These are phyloP conservation scores for Cicer cuneatum DNA, from an alignment of 306 rosid species.

Conservation along the genomic window DNA sequence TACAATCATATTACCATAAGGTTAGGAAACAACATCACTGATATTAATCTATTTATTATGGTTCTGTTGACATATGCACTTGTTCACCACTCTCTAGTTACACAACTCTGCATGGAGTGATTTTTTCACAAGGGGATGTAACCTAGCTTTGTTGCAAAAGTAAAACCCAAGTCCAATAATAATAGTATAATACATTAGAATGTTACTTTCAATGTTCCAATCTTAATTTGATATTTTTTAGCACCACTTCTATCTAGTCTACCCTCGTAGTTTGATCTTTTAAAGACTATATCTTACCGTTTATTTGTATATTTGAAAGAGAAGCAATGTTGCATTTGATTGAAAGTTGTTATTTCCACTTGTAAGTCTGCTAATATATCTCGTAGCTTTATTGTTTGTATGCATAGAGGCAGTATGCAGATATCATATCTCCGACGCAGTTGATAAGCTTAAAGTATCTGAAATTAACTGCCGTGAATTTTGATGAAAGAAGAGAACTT, in stretches of 20 bases:
- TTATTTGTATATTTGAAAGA: background rate
- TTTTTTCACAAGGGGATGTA: background rate
- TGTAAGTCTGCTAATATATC: background rate
- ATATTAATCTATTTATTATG: background rate
- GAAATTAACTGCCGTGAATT: slow-evolving; percentile 1
- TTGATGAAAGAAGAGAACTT: background rate
- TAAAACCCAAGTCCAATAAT: background rate
- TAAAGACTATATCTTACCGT: background rate
- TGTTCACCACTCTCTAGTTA: background rate
- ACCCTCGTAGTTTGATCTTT: background rate
- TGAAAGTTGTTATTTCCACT: background rate
- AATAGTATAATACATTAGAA: background rate
- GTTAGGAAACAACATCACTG: slow-evolving; percentile 4
- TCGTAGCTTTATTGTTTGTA: background rate
- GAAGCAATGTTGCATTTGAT: background rate
- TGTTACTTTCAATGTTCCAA: background rate
- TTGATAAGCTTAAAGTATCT: background rate
- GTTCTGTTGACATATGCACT: background rate
- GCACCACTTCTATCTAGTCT: background rate
- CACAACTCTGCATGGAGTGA: background rate
- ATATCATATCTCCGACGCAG: background rate
- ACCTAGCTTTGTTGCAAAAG: background rate
- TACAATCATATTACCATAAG: background rate
- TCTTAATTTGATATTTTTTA: background rate
- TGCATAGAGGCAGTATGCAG: slow-evolving; percentile 1